Conservation (phyloP, 2,329 filamentous ascomycete species). For the Neofusicoccum sp. region DNA sequence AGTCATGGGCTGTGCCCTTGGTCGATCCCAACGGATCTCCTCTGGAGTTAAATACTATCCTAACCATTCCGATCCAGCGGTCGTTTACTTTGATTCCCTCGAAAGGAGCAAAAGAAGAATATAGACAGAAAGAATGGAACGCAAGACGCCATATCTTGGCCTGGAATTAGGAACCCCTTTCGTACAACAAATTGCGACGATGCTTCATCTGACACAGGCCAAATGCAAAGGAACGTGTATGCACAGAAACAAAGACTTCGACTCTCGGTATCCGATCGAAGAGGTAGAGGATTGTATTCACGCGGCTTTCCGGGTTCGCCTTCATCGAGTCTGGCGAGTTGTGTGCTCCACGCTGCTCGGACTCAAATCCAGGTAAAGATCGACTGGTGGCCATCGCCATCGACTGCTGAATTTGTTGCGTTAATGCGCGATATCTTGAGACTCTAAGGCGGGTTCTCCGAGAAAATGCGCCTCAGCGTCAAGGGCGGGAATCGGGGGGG, state of each 20-base stretch:
- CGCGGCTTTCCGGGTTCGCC: neutral
- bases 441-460: too few relatives aligned
- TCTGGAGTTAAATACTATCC: neutral
- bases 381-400: neutral
- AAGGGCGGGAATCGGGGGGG: neutral
- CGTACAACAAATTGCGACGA: neutral
- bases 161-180: neutral
- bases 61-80: conserved; percentile 7
- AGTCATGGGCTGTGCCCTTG: neutral
- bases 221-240: neutral
- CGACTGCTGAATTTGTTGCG: neutral
- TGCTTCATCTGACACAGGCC: neutral
- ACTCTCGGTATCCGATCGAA: neutral
- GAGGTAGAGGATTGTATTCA: neutral
- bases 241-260: neutral
- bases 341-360: neutral
- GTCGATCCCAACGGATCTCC: neutral
- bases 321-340: neutral
- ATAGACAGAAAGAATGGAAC: conserved; percentile 10
- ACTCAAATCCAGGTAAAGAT: neutral
- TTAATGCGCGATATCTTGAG: too few relatives aligned
- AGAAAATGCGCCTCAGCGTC: neutral
- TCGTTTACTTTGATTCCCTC: neutral
- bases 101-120: neutral
- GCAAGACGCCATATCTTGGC: neutral